Percentiles rank a stretch among this genome's conserved stretches.
phyloP scores from a whole-genome alignment of 139 green algal species.

The Chlamydomonas incerta region DNA sequence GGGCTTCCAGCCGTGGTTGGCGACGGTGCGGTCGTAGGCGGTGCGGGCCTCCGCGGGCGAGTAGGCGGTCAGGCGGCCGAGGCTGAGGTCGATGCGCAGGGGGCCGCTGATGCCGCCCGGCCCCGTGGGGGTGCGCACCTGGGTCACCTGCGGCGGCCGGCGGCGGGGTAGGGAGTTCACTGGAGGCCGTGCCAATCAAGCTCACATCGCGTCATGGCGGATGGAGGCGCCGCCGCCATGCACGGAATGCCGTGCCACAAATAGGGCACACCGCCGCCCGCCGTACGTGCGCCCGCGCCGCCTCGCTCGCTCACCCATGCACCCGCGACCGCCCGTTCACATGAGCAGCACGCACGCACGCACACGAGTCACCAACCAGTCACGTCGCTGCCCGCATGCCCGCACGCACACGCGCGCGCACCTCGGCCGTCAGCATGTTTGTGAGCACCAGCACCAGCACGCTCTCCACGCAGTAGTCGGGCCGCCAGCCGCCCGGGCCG shows the following conservation, averaged over 20 bases:
- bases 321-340: too few relatives aligned
- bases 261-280: too few relatives aligned
- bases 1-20: slow-evolving; percentile 41
- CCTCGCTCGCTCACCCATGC: too few relatives aligned
- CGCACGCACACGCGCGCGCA: background rate
- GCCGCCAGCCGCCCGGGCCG: slow-evolving; percentile 39
- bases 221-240: too few relatives aligned
- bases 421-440: slow-evolving; percentile 57
- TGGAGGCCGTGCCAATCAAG: too few relatives aligned
- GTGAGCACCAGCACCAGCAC: slow-evolving; percentile 47
- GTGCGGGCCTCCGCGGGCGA: slow-evolving; percentile 42
- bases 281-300: too few relatives aligned
- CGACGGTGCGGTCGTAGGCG: slow-evolving; percentile 45
- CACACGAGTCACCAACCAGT: too few relatives aligned
- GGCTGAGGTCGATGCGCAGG: slow-evolving; percentile 57
- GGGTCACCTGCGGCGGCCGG: slow-evolving; percentile 28
- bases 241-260: too few relatives aligned
- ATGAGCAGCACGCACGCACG: too few relatives aligned
- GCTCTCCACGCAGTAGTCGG: slow-evolving; percentile 31
- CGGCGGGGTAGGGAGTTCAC: too few relatives aligned
- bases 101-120: slow-evolving; percentile 58
- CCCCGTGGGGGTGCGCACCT: slow-evolving; percentile 56
- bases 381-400: too few relatives aligned
- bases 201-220: too few relatives aligned
- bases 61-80: slow-evolving; percentile 48